phyloP scores from a whole-genome alignment of 2,329 filamentous ascomycete species.

The Ophiocordyceps camponoti-floridani region DNA sequence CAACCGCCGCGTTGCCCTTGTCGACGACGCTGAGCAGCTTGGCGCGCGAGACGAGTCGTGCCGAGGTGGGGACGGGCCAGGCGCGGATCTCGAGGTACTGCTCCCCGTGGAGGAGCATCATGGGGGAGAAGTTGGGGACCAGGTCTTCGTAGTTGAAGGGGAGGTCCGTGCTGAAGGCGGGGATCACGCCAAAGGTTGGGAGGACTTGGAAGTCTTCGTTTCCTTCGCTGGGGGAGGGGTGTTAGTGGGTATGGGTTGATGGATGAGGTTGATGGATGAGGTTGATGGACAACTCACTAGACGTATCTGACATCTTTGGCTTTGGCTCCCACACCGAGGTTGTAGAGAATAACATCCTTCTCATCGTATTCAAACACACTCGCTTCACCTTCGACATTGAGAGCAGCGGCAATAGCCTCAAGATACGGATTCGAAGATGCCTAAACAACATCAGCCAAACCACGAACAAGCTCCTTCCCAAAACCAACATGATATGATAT shows the following conservation, averaged over 20 bases:
- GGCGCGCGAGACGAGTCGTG: slow-evolving; percentile 55
- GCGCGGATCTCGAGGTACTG: slow-evolving; percentile 92
- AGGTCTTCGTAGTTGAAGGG: slow-evolving; percentile 70
- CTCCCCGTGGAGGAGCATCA: slow-evolving; percentile 98
- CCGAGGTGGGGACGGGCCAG: slow-evolving; percentile 77
- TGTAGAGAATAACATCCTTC: slow-evolving; percentile 85
- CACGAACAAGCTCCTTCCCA: too few relatives aligned
- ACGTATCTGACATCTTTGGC: slow-evolving; percentile 72
- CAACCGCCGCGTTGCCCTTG: slow-evolving; percentile 78
- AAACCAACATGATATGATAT: too few relatives aligned
- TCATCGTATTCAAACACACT: slow-evolving; percentile 73
- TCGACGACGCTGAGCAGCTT: slow-evolving; percentile 87
- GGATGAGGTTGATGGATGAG: neutral
- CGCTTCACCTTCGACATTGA: slow-evolving; percentile 49
- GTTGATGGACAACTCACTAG: slow-evolving; percentile 41
- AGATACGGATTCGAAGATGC: slow-evolving; percentile 45
- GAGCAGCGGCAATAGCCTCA: slow-evolving; percentile 56
- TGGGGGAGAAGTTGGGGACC: slow-evolving; percentile 89
- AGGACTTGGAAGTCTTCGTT: slow-evolving; percentile 83
- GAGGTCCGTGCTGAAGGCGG: slow-evolving; percentile 69
- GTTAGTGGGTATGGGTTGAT: neutral
- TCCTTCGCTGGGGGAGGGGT: slow-evolving; percentile 40
- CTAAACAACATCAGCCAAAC: neutral
- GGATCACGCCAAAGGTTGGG: slow-evolving; percentile 90
- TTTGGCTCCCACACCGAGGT: slow-evolving; percentile 85